Evolutionary conservation across 202 grass and related monocot genomes (phyloP), one percentile per base, ranked within the genome.

Genomic region (Brachypodium distachyon): DNA sequence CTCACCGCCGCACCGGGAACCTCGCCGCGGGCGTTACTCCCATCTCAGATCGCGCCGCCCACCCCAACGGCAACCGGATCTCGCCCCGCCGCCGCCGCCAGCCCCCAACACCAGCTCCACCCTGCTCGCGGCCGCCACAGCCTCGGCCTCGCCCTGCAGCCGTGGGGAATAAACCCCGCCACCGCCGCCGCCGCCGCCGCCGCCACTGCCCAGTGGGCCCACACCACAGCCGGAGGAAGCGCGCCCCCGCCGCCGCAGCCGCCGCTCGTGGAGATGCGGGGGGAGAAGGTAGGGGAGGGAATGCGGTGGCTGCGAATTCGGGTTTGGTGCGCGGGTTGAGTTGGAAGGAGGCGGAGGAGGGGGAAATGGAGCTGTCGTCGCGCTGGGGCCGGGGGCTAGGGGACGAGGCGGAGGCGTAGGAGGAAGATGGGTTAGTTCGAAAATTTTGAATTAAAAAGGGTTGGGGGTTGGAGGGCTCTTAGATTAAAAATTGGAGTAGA

Each of bases 31-130:
- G 26, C 54, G 3, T 77, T 58, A 75, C 58, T 78, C 73, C 93
- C 93, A 97, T 97, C 38, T 82, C 84, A 93, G 93, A 97, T 97
- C 90, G 81, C 86, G 57, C 78, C 77, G 77, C 84, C 13, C 65
- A 6, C 33, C 74, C 32, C 57, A 21, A 40, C 74, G 19, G 25
- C 70, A n/a, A n/a, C 73, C 55, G 81, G 80, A 90, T 74, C 82
- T 70, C 80, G 63, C 77, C 38, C 77, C 53, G 31, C 76, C 93
- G 84, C 86, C 82, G 39, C 54, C 23, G 34, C 67, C 1, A 0
- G 28, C 33, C 26, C 21, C 41, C 39, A 27, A 11, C 60, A 65
- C 27, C 27, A 27, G 51, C 22, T 39, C 63, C 63, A 22, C n/a
- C 42, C 76, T 23, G 55, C 43, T 34, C 26, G 4, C 49, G 11